Evolutionary conservation across 768 basidiomycete species (phyloP), one percentile per base, ranked within the genome.

Genomic region (Lactarius akahatsu): DNA sequence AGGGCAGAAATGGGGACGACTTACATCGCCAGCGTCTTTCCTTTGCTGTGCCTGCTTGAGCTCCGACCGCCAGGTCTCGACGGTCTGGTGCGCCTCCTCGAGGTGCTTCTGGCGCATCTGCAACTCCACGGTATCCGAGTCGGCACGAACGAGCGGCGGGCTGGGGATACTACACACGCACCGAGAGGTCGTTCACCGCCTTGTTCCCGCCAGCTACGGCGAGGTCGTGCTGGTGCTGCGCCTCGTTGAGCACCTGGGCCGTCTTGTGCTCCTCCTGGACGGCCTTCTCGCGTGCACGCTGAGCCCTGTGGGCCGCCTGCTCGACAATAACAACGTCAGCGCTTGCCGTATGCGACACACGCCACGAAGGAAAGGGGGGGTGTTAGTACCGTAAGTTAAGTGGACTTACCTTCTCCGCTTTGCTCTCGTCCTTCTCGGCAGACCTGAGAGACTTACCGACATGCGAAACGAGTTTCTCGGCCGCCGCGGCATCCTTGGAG

Each of bases 371-470:
- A 32, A 23, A n/a, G 41, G 23, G 47, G 47, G 47, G 47, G 47
- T 23, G 9, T 47, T 5, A 6, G n/a, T 47, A 11, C 47, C 5
- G 47, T 26, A 50, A 26, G 47, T 23, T 26, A 50, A 26, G 47
- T 23, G 11, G 13, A 26, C 52, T 79, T 16, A 75, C 74, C 77
- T 87, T 87, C 72, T 89, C 86, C 9, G 80, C 78, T 38, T 77
- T 76, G 23, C 76, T 75, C 38, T 89, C 76, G 58, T 86, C 83
- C 71, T 85, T 86, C 67, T 86, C 67, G 40, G 83, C 80, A 56
- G 81, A 79, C 72, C 85, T 80, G 70, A 89, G 73, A 38, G 75
- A 75, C 57, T 76, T 79, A 62, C 83, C 78, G 72, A 36, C 62
- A 28, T 54, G 64, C 10, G 64, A 26, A n/a, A 70, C n/a, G 26